A percentile compares a stretch with the other conserved stretches of the same genome.
Conservation (phyloP, 306 rosid species). For the Dryas drummondii region DNA sequence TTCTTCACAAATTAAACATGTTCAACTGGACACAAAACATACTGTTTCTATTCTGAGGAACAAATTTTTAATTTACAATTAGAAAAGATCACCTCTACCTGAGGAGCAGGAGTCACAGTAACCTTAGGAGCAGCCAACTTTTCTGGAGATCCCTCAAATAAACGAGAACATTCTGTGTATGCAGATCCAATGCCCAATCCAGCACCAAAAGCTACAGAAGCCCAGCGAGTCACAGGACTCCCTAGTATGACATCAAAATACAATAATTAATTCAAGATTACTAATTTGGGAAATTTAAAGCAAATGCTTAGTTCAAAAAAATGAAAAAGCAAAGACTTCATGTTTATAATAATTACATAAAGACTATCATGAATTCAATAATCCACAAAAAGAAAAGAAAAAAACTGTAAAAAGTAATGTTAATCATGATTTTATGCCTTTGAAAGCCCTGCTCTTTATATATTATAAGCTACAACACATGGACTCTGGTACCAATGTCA, state of each 20-base stretch:
- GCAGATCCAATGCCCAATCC: slow-evolving; percentile 89
- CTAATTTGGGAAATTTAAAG: neutral
- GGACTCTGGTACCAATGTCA: neutral
- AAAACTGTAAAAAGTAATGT: neutral
- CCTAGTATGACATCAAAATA: slow-evolving; percentile 35
- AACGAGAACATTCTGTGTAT: slow-evolving; percentile 63
- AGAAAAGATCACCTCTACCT: slow-evolving; percentile 27
- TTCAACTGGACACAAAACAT: too few relatives aligned
- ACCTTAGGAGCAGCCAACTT: slow-evolving; percentile 21
- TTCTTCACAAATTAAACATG: too few relatives aligned
- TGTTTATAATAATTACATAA: neutral
- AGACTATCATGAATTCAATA: neutral
- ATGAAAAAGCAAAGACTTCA: neutral
- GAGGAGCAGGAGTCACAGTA: slow-evolving; percentile 34
- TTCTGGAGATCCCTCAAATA: slow-evolving; percentile 59
- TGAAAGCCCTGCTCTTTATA: neutral
- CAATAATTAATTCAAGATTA: neutral
- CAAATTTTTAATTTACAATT: neutral
- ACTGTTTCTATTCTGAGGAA: too few relatives aligned
- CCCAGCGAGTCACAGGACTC: slow-evolving; percentile 90
- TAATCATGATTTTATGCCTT: neutral
- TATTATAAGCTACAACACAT: neutral
- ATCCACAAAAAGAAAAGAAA: neutral
- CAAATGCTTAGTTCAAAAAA: neutral
- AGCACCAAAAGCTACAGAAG: slow-evolving; percentile 86